Percentiles rank a stretch among this genome's conserved stretches.
These are phyloP conservation scores for Phlegmacium glaucopus DNA, from an alignment of 768 basidiomycete genomes.

Conservation along the genomic window DNA sequence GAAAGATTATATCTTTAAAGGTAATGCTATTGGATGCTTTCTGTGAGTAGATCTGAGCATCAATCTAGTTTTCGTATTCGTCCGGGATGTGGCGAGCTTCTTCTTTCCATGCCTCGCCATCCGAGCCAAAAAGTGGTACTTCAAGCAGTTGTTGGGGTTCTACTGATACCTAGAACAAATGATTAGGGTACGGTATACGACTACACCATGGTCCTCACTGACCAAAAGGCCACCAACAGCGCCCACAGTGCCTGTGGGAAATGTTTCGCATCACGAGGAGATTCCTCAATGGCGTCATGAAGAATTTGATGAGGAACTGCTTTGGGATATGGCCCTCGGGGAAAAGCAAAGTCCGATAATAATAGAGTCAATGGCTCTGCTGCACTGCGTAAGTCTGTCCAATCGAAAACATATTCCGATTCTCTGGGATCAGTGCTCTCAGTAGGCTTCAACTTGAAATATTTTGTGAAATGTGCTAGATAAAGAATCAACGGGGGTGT, in stretches of 20 bases:
- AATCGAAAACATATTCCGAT: constrained; percentile 62
- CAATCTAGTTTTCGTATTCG: constrained; percentile 62
- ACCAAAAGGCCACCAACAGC: constrained; percentile 81
- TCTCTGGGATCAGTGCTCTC: constrained; percentile 37
- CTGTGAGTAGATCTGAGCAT: constrained; percentile 62
- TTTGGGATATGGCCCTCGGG: constrained; percentile 63
- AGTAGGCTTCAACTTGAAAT: constrained; percentile 58
- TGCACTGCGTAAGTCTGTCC: constrained; percentile 59
- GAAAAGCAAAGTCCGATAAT: constrained; percentile 79
- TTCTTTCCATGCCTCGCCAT: constrained; percentile 51
- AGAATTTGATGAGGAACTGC: constrained; percentile 64
- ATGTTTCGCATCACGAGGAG: constrained; percentile 67
- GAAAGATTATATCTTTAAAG: constrained; percentile 56
- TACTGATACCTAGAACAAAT: constrained; percentile 48
- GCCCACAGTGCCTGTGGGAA: constrained; percentile 78
- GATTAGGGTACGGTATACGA: not conserved
- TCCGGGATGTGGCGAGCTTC: constrained; percentile 52
- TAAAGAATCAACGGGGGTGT: constrained; percentile 1
- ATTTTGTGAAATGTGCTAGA: constrained; percentile 67
- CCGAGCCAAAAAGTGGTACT: constrained; percentile 53
- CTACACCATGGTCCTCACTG: constrained; percentile 14
- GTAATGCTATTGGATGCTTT: constrained; percentile 49
- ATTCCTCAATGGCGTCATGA: constrained; percentile 68
- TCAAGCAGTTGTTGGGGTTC: constrained; percentile 66
- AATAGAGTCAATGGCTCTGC: constrained; percentile 76